Evolutionary conservation across 2,329 filamentous ascomycete genomes (phyloP).

Genomic region (Dichotomopilus funicola): DNA sequence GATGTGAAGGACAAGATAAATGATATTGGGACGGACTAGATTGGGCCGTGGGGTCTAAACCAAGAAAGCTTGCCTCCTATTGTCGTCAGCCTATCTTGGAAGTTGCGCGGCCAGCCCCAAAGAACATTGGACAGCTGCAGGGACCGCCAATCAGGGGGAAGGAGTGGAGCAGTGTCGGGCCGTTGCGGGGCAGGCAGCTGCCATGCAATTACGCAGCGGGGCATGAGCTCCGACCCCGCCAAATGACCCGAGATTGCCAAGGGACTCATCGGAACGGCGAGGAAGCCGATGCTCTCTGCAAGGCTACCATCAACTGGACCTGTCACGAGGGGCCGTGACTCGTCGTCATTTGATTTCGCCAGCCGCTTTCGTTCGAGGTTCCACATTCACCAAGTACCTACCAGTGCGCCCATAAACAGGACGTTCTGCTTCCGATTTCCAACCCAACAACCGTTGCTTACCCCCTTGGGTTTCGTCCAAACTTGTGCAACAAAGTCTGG

Average conservation of each 20-base stretch:
- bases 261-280: neutral
- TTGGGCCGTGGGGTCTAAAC: conserved; percentile 1
- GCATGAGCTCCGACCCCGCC: conserved; percentile 8
- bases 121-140: neutral
- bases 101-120: conserved; percentile 4
- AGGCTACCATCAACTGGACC: conserved; percentile 1
- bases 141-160: neutral
- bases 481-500: no score
- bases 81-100: conserved; percentile 19
- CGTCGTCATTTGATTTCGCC: conserved; percentile 8
- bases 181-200: conserved; percentile 1
- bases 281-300: conserved; percentile 1
- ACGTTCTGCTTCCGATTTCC: neutral
- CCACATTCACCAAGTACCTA: no score
- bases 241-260: conserved; percentile 1
- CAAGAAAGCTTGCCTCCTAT: conserved; percentile 4
- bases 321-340: conserved; percentile 6
- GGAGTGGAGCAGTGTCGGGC: neutral
- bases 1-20: neutral
- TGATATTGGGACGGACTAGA: neutral
- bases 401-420: neutral
- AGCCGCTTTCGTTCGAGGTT: neutral
- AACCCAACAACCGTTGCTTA: no score
- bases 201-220: conserved; percentile 1
- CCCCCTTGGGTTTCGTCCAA: no score